A percentile compares a stretch with the other conserved stretches of the same genome.
Conservation (phyloP, 768 basidiomycete genomes). For the Hortiboletus campestris region DNA sequence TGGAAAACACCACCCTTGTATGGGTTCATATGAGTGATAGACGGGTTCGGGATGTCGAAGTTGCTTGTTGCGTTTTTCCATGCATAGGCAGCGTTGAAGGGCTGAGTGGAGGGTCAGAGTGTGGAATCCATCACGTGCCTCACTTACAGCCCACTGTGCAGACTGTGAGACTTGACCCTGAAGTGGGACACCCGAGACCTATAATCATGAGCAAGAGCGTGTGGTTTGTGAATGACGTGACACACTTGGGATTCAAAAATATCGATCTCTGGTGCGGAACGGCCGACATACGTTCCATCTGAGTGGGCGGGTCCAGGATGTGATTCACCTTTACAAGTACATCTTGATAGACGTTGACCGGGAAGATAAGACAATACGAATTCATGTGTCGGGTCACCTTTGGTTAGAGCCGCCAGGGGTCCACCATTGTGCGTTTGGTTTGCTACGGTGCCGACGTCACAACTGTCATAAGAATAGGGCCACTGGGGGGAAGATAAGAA, state of each 20-base stretch:
- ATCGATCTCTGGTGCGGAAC: constrained; percentile 88
- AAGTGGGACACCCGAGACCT: constrained; percentile 37
- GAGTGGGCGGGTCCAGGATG: constrained; percentile 82
- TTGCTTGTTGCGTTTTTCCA: constrained; percentile 69
- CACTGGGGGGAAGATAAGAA: constrained; percentile 41
- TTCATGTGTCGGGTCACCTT: constrained; percentile 55
- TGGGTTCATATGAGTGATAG: constrained; percentile 53
- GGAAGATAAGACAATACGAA: constrained; percentile 76
- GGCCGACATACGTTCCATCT: constrained; percentile 79
- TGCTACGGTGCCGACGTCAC: constrained; percentile 88
- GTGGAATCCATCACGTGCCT: neutral
- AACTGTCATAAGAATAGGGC: constrained; percentile 82
- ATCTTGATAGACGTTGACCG: constrained; percentile 83
- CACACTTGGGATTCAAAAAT: constrained; percentile 79
- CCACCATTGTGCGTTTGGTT: constrained; percentile 77
- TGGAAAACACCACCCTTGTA: constrained; percentile 80
- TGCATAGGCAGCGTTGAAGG: constrained; percentile 70
- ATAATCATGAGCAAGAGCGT: constrained; percentile 19
- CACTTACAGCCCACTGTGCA: constrained; percentile 73
- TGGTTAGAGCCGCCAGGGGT: constrained; percentile 57
- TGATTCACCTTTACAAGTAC: constrained; percentile 81
- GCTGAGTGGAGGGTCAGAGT: constrained; percentile 40
- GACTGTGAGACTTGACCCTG: constrained; percentile 76
- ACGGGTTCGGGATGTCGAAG: constrained; percentile 52
- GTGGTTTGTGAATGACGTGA: neutral